Conservation (phyloP, 129 eudicot genomes). For the Lonicera japonica region DNA sequence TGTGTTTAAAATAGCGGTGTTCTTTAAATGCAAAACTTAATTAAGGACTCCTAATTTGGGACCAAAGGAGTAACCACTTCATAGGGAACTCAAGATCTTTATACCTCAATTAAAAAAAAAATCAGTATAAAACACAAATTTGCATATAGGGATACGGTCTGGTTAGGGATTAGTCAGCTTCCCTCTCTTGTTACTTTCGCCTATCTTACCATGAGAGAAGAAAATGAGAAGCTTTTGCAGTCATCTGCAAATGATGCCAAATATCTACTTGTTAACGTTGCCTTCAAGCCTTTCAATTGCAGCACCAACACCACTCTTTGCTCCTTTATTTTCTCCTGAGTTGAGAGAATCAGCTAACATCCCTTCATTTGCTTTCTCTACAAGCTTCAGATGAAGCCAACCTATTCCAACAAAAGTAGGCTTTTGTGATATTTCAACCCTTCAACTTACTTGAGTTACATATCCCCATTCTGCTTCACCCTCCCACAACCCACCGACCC, state of each 20-base stretch:
- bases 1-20: too few species aligned
- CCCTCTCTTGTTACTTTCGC: not conserved
- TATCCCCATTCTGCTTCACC: too few species aligned
- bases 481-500: too few species aligned
- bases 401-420: conserved; percentile 34
- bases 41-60: too few species aligned
- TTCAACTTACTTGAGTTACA: not conserved
- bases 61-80: too few species aligned
- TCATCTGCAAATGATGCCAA: not conserved
- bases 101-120: not conserved
- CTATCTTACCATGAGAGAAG: not conserved
- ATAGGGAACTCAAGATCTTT: too few species aligned
- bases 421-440: not conserved
- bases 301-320: conserved; percentile 56
- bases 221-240: not conserved
- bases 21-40: too few species aligned
- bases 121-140: too few species aligned
- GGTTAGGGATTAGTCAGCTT: not conserved
- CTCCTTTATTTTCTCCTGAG: conserved; percentile 23
- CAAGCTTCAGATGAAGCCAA: conserved; percentile 92
- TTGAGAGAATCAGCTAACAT: conserved; percentile 14
- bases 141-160: not conserved
- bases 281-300: conserved; percentile 81
- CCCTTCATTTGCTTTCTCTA: conserved; percentile 80
- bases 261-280: conserved; percentile 30